A percentile compares a stretch with the other conserved stretches of the same genome.
Evolutionary conservation across 495 filamentous ascomycete genomes (phyloP).

Genomic region (Penicillium psychrofluorescens): DNA sequence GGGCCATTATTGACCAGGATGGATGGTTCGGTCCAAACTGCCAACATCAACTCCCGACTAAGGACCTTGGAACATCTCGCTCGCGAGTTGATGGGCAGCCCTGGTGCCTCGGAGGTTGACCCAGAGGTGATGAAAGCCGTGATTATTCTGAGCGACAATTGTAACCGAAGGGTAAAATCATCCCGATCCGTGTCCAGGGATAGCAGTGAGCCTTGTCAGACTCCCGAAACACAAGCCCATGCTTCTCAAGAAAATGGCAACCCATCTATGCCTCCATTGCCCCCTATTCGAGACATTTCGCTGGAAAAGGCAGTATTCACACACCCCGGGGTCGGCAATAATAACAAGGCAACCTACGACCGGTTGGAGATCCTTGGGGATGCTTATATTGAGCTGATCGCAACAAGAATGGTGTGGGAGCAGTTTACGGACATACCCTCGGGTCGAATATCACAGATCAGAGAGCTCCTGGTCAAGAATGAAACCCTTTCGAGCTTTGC

Average conservation of each 20-base stretch:
- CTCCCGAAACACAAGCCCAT: background rate
- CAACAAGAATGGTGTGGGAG: slow-evolving; percentile 55
- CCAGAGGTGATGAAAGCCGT: slow-evolving; percentile 17
- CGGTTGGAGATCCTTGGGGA: slow-evolving; percentile 71
- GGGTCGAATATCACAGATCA: slow-evolving; percentile 56
- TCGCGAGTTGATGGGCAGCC: slow-evolving; percentile 12
- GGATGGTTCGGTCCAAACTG: background rate
- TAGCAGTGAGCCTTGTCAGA: background rate
- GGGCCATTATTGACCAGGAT: background rate
- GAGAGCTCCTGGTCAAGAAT: slow-evolving; percentile 71
- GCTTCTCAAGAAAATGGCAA: background rate
- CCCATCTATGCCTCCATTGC: slow-evolving; percentile 40
- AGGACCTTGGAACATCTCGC: slow-evolving; percentile 8
- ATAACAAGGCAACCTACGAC: slow-evolving; percentile 47
- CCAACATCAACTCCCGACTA: slow-evolving; percentile 3
- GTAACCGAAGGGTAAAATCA: background rate
- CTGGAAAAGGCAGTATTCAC: slow-evolving; percentile 61
- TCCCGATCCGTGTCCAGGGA: too few relatives aligned
- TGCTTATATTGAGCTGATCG: slow-evolving; percentile 63
- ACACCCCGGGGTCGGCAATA: slow-evolving; percentile 45
- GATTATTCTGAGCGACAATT: slow-evolving; percentile 12
- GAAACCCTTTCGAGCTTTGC: slow-evolving; percentile 62
- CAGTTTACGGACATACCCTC: slow-evolving; percentile 52
- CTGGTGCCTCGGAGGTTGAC: slow-evolving; percentile 4
- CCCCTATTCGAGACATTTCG: slow-evolving; percentile 46